A percentile compares a stretch with the other conserved stretches of the same genome.
Evolutionary conservation across 257 asterid genomes (phyloP).

Genomic region (Przewalskia tangutica): DNA sequence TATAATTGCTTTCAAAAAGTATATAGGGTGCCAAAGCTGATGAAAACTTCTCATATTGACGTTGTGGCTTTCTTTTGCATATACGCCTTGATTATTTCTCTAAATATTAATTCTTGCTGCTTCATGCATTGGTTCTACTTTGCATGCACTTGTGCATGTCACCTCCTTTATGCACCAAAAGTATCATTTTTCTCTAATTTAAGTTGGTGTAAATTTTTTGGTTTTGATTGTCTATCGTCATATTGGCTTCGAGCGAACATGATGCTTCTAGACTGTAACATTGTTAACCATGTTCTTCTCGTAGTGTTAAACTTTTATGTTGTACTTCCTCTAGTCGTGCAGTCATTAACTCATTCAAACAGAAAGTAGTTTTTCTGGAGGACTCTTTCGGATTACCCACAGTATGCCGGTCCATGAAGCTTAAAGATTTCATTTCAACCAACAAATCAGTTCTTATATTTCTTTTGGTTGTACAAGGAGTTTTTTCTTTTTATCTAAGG

Average conservation of each 20-base stretch:
- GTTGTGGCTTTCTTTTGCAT: not conserved
- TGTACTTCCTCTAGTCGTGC: not conserved
- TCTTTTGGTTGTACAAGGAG: not conserved
- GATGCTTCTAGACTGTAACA: not conserved
- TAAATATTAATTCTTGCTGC: not conserved
- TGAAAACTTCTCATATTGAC: not conserved
- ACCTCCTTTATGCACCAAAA: not conserved
- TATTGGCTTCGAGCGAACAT: not conserved
- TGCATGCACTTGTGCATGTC: not conserved
- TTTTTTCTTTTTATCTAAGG: not conserved
- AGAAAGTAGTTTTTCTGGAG: not conserved
- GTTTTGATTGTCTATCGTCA: not conserved
- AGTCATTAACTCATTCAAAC: not conserved
- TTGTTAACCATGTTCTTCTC: not conserved
- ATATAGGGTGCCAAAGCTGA: not conserved
- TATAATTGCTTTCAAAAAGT: not conserved
- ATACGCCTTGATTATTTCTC: not conserved
- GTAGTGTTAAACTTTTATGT: not conserved
- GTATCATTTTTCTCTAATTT: not conserved
- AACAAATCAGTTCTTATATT: not conserved
- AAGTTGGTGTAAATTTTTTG: not conserved
- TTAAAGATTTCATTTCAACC: not conserved
- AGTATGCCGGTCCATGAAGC: not conserved
- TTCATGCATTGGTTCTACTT: not conserved
- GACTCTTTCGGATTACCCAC: not conserved